Evolutionary conservation across 208 protist species (phyloP), one percentile per base, ranked within the genome.

Genomic region (Leishmania tarentolae): DNA sequence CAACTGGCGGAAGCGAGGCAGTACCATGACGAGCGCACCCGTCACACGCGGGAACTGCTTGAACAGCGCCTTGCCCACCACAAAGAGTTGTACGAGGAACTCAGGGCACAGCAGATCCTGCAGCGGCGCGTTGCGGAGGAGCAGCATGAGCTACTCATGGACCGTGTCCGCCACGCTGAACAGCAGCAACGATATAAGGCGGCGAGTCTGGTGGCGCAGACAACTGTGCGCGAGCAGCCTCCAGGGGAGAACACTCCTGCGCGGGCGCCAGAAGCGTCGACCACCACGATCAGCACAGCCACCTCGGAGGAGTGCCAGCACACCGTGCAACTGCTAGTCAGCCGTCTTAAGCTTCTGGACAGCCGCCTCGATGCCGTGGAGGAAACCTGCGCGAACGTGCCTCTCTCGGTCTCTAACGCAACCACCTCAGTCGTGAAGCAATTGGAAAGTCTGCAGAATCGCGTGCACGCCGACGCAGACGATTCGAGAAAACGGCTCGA

Each of bases 21-120:
- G 7, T 83, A 78, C 72, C 72, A 79, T 37, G 79, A 87, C 52
- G 83, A 83, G 69, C 82, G 76, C 53, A 66, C 68, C 59, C 82
- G 56, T 7, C 76, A 82, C 44, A 70, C 50, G 11, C 82, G 82
- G 1, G 77, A 82, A 40, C 57, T 85, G 76, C 37, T 84, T 24
- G 86, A 89, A 65, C 85, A 88, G 85, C 85, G 78, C 11, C 68
- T 86, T n/a, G 52, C 65, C 9, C 81, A 85, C n/a, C 76, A 81
- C 52, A 78, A 82, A 52, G 83, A 85, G 57, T 17, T 82, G 19
- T 79, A 81, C 24, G 80, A 81, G 40, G 83, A 77, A 50, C 46
- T 86, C 59, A 76, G 81, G 17, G 40, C 52, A 13, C 79, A 78
- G 73, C 76, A 78, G 31, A 56, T 57, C 13, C 40, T 37, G 63